Evolutionary conservation across 352 stramenopile genomes (phyloP), one percentile per base, ranked within the genome.

Genomic region (Phytophthora hibernalis): DNA sequence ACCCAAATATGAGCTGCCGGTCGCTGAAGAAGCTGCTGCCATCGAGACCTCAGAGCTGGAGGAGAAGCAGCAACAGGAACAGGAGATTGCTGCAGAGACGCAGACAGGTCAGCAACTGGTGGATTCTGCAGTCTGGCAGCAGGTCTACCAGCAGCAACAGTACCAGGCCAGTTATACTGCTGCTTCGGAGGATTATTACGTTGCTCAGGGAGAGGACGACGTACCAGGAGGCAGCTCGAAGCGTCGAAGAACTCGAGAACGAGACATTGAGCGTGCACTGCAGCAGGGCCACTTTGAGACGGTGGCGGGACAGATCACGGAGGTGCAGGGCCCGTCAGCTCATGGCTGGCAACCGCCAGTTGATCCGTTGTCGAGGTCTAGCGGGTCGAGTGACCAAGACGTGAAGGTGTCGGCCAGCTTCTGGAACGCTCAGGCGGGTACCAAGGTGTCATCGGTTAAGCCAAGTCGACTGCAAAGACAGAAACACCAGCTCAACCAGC

Each of bases 401-500:
- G 48, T 92, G 20, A 90, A 88, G 63, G 70, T 92, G 48, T 73
- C 82, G 51, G 80, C 84, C n/a, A 90, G 74, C 54, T 92, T 92
- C 65, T 92, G 82, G 82, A 91, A 84, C 63, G 68, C 84, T 26
- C 77, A 79, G 53, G 68, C 75, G 1, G 84, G 84, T 45, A 74
- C 61, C 1, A 80, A 51, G 15, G 82, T 92, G 21, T 62, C 84
- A 18, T 79, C 80, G 3, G 68, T 72, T 28, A 92, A 92, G 55
- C 84, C 84, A 18, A 92, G 73, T 65, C 82, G 85, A 21, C 69
- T 93, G 60, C 85, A 93, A 60, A 68, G 85, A 58, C 83, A 92
- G 58, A 91, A 89, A 68, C 85, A 93, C 56, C 85, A 93, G 61
- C 74, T 93, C 47, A 93, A 93, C 68, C 85, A 93, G 61, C 78